Base-by-base conservation (phyloP, 1,284 basidiomycete genomes). In the Erythrobasidium hasegawianum region DNA sequence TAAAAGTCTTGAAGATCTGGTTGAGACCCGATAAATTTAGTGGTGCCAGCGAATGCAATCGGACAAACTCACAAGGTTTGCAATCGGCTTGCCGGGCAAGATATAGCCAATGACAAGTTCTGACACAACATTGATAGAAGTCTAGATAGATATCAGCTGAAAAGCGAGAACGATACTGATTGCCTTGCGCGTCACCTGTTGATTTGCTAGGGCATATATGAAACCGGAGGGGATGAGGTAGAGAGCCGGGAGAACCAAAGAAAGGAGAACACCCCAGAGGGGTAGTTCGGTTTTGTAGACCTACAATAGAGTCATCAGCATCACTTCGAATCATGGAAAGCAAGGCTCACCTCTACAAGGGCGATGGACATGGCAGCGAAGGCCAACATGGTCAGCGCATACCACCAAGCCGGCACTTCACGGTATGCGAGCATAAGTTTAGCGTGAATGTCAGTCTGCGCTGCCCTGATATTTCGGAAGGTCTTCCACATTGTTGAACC, bases 181-280 rank as follows among this genome's bases (percentile, higher is more conserved):
- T n/a, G n/a, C n/a, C n/a, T n/a, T n/a, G 78, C 77, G n/a, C n/a
- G n/a, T n/a, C n/a, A 88, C 87, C 68, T 83, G 82, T 76, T 90
- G 87, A n/a, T 87, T 88, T 0, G 93, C 93, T 85, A 95, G 87
- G 9, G 94, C 94, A 74, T 83, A 95, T 67, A 98, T 88, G 78
- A 94, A 95, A 1, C 92, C 91, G 18, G 86, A 85, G 0, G 95
- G 95, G 3, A 98, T 77, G 68, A 93, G 82, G 77, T 97, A 98
- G 58, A 96, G 75, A 24, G 86, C 77, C 0, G 90, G 88, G 33
- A 98, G 78, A 16, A 84, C 54, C 10, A 92, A 76, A 1, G 90
- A 79, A 3, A 97, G 74, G 22, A 93, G 20, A 41, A 93, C 77
- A 11, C 85, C 86, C 88, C 90, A 97, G 0, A 97, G 85, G 0